Conservation (phyloP, 805 yeast genomes). For the Candida incommunis region DNA sequence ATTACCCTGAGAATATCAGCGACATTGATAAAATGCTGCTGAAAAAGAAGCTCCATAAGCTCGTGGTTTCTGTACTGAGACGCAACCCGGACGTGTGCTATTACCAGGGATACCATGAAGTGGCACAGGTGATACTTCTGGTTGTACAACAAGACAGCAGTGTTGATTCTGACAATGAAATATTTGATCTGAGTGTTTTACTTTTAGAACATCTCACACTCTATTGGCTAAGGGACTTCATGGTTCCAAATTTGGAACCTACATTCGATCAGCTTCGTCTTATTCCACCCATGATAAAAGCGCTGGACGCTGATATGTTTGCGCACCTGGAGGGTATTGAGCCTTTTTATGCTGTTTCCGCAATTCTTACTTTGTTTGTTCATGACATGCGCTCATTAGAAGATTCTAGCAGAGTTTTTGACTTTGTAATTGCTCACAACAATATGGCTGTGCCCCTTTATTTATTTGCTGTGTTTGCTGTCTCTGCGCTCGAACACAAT, state of each 20-base stretch:
- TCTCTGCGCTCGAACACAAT: constrained; percentile 27
- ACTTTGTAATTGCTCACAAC: constrained; percentile 42
- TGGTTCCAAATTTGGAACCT: constrained; percentile 57
- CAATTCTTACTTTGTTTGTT: constrained; percentile 62
- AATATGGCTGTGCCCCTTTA: constrained; percentile 43
- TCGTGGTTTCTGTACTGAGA: constrained; percentile 43
- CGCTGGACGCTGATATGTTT: constrained; percentile 32
- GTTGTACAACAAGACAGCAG: constrained; percentile 30
- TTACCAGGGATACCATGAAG: constrained; percentile 90
- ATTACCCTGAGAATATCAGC: constrained; percentile 19
- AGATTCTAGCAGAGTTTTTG: constrained; percentile 51
- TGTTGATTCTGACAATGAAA: too few relatives aligned
- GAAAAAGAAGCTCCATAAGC: constrained; percentile 26
- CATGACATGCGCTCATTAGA: constrained; percentile 46
- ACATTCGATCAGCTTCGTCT: constrained; percentile 52
- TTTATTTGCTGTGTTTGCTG: constrained; percentile 42
- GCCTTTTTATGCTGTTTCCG: constrained; percentile 61
- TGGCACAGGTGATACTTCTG: constrained; percentile 52
- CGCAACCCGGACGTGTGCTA: constrained; percentile 51
- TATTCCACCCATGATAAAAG: constrained; percentile 46
- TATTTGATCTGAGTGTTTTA: constrained; percentile 15
- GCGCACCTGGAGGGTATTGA: constrained; percentile 25
- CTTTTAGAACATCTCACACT: constrained; percentile 45
- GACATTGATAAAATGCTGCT: constrained; percentile 21
- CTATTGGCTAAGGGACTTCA: constrained; percentile 63